A percentile compares a stretch with the other conserved stretches of the same genome.
These are phyloP conservation scores for Iberis pinnata DNA, from an alignment of 345 rosid species.

Conservation along the genomic window DNA sequence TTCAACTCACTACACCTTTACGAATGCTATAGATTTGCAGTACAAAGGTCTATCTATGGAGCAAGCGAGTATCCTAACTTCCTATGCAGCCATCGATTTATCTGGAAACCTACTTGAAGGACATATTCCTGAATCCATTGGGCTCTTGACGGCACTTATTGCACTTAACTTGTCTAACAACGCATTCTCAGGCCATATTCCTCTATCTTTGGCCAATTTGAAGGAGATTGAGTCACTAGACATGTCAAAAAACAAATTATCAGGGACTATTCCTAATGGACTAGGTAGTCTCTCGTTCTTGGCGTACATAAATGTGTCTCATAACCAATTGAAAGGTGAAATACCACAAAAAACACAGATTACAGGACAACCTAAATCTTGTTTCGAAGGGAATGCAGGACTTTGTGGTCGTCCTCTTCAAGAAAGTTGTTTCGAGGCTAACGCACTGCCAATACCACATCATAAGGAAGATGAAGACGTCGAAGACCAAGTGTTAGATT, in stretches of 20 bases:
- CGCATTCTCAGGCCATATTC: conserved; percentile 19
- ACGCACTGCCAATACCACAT: neutral
- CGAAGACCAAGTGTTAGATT: neutral
- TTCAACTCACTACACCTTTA: neutral
- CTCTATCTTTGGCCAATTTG: conserved; percentile 1
- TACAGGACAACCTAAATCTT: conserved; percentile 6
- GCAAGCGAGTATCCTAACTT: neutral
- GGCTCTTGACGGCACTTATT: conserved; percentile 18
- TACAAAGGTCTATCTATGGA: conserved; percentile 18
- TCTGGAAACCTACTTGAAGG: conserved; percentile 6
- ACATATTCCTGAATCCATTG: conserved; percentile 10
- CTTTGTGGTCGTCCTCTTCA: conserved; percentile 23
- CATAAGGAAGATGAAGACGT: neutral
- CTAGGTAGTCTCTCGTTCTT: conserved; percentile 6
- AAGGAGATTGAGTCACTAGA: conserved; percentile 2
- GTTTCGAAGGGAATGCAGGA: conserved; percentile 12
- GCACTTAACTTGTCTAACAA: conserved; percentile 23
- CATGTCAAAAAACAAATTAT: conserved; percentile 14
- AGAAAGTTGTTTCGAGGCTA: neutral
- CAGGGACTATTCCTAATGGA: conserved; percentile 18
- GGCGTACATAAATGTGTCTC: conserved; percentile 9
- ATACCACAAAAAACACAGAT: conserved; percentile 23
- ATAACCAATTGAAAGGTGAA: conserved; percentile 10
- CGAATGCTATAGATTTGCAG: neutral
- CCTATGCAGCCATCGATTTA: conserved; percentile 8